Percentiles rank a stretch among this genome's conserved stretches.
Conservation (phyloP, 768 basidiomycete genomes). For the Collybia sordida region DNA sequence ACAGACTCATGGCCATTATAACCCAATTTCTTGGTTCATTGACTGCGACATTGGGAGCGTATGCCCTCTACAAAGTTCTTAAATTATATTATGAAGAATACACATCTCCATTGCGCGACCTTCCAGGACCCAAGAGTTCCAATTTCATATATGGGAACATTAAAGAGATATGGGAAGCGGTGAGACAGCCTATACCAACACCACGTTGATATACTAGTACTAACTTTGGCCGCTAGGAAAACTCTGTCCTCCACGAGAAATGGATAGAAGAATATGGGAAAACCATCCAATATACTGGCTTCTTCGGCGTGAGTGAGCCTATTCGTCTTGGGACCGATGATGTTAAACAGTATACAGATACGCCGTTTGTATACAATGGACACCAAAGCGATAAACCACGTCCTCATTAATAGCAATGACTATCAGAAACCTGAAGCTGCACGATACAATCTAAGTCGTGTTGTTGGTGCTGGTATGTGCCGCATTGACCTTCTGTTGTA, state of each 20-base stretch:
- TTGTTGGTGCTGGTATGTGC: slow-evolving; percentile 40
- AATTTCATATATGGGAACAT: slow-evolving; percentile 51
- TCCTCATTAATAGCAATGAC: slow-evolving; percentile 53
- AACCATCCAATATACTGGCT: slow-evolving; percentile 13
- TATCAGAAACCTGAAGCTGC: slow-evolving; percentile 54
- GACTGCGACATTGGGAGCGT: slow-evolving; percentile 17
- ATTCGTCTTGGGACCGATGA: neutral
- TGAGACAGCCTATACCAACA: slow-evolving; percentile 15
- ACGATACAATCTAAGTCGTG: slow-evolving; percentile 33
- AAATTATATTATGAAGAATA: slow-evolving; percentile 31
- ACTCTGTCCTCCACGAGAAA: slow-evolving; percentile 19
- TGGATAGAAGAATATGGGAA: slow-evolving; percentile 15
- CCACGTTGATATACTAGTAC: neutral
- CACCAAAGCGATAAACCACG: slow-evolving; percentile 58
- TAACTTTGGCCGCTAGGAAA: slow-evolving; percentile 24
- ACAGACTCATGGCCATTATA: neutral
- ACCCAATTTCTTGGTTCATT: slow-evolving; percentile 14
- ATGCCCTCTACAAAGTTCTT: slow-evolving; percentile 29
- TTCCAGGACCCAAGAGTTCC: slow-evolving; percentile 49
- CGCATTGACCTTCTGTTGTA: neutral
- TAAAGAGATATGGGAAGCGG: slow-evolving; percentile 39
- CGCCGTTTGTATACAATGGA: slow-evolving; percentile 57
- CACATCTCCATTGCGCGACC: slow-evolving; percentile 42
- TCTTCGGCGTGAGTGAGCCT: slow-evolving; percentile 41
- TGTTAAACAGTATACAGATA: slow-evolving; percentile 16